Base-by-base conservation (phyloP, 306 rosid genomes). In the Styphnolobium japonicum region DNA sequence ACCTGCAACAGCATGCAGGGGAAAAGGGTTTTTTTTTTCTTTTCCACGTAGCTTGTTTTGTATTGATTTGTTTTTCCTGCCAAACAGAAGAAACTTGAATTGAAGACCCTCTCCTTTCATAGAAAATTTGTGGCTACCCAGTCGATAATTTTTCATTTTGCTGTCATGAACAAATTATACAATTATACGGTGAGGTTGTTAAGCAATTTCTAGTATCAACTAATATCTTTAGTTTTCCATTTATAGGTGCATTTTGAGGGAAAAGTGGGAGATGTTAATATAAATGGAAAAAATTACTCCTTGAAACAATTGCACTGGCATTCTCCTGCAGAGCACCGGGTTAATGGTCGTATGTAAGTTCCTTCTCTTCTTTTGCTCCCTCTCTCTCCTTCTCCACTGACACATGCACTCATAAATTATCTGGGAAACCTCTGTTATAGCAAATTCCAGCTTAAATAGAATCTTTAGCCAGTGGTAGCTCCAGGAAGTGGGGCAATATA, bases 291-390 rank as follows among this genome's bases (percentile, higher is more conserved):
- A 79, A 84, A 52, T 23, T 91, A 85, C 60, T 69, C 74, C 31
- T 85, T 95, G 85, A 84, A 34, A 86, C 97, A 91, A 79, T 40
- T 91, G 83, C 98, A 92, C 49, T 95, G 97, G 97, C 99, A 91
- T 80, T 14, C 90, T 87, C 99, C 99, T 57, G 81, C 98, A 0
- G 99, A 95, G 81, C 99, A 95, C 79, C 76, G 62, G 29, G 23
- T 91, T 45, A 12, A 93, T 19, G 93, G 93, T 43, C 42, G 84
- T 10, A 84, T 25, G 99, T 91, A 87, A 36, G 90, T 86, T 51
- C 66, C 48, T 37, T 60, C 55, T 51, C 51, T 75, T 79, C 23
- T 46, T 45, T 67, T 7, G 11, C 79, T 51, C n/a, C 37, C 18
- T 45, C 73, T 14, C 1, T 61, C 37, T 11, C 15, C 18, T 48